Evolutionary conservation across 768 basidiomycete genomes (phyloP).

Genomic region (Lanmaoa rubissima): DNA sequence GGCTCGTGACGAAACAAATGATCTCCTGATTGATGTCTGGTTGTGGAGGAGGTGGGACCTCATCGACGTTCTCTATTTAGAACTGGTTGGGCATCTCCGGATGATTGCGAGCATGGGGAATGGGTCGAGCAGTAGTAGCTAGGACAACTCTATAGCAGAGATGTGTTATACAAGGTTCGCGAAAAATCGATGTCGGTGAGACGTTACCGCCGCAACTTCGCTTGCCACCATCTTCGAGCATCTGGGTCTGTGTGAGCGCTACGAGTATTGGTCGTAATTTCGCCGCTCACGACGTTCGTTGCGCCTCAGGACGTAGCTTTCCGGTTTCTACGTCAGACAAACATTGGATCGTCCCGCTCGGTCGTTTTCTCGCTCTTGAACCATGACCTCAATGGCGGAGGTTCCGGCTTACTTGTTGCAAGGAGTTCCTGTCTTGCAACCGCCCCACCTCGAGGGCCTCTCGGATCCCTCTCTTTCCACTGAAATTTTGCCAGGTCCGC

Average conservation of each 20-base stretch:
- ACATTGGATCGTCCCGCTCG: constrained; percentile 13
- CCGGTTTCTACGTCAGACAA: constrained; percentile 19
- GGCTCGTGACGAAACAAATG: constrained; percentile 1
- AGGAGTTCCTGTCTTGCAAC: constrained; percentile 71
- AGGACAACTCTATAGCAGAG: constrained; percentile 6
- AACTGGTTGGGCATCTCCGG: neutral
- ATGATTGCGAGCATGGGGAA: neutral
- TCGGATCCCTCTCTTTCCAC: constrained; percentile 76
- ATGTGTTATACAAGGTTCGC: constrained; percentile 10
- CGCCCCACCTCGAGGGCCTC: constrained; percentile 72
- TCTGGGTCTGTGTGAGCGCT: constrained; percentile 20
- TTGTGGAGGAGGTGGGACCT: neutral
- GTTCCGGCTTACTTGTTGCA: constrained; percentile 71
- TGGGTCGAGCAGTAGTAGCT: constrained; percentile 15
- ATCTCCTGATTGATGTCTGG: constrained; percentile 9
- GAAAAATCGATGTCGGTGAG: constrained; percentile 27
- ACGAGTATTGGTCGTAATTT: constrained; percentile 17
- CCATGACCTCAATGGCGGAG: constrained; percentile 70
- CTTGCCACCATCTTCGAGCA: constrained; percentile 19
- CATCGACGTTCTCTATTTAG: neutral
- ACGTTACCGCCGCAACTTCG: constrained; percentile 21
- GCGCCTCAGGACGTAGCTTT: constrained; percentile 16
- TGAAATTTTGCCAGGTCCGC: constrained; percentile 88
- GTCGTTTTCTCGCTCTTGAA: constrained; percentile 28
- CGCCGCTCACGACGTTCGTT: constrained; percentile 24